Evolutionary conservation across 345 rosid genomes (phyloP), one percentile per base, ranked within the genome.

Genomic region (Conringia planisiliqua): DNA sequence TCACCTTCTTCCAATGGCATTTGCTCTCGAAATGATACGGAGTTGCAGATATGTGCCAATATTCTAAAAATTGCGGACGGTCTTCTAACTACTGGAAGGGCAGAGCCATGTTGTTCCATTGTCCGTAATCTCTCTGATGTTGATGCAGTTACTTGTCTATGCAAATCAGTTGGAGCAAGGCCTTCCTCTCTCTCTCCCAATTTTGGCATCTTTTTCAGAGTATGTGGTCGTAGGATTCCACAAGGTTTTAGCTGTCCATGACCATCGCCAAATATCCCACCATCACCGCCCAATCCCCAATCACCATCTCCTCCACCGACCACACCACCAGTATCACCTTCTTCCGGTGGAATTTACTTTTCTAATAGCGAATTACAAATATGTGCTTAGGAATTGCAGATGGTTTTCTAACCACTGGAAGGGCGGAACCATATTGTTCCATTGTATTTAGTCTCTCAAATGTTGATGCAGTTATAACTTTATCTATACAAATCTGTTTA

Each of bases 81-180:
- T 10, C 30, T 40, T 4, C 27, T 68, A 17, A 16, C 32, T 1
- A 4, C 44, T 17, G 18, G 57, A 59, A 13, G 10, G 22, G 58
- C 66, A 6, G 22, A 44, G 2, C 66, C 74, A 29, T 70, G 74
- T 58, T 70, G 74, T 36, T 8, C 14, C 44, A 40, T 70, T 6
- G 14, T 70, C 20, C 44, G 57, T 14, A 3, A 33, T 32, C 36
- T 43, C 24, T 58, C 66, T 20, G 74, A 43, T 14, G 26, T 13
- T 43, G 46, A 44, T n/a, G 56, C 56, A 18, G 44, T 39, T 58
- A 17, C 43, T 44, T 70, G 74, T 27, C 9, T 70, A 32, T 70
- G 66, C 16, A 46, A 46, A 46, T 46, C 51, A 6, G 22, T 44
- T 58, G 65, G 66, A 58, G 10, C 35, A 17, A 18, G 3, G 4